Evolutionary conservation across 257 asterid species (phyloP).

Genomic region (Rehmannia glutinosa): DNA sequence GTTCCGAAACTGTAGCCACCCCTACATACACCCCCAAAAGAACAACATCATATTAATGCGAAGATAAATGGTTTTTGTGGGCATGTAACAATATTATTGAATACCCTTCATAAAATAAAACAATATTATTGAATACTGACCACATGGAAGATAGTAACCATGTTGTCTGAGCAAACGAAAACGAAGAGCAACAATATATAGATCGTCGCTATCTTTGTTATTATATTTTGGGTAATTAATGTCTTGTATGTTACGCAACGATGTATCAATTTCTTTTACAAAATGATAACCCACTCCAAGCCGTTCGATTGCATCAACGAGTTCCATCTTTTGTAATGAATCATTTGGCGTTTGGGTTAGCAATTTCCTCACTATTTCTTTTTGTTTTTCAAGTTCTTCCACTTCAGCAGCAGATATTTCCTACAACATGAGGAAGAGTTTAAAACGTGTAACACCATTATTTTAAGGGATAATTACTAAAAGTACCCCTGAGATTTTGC

Average conservation of each 20-base stretch:
- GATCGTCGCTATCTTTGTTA: background rate
- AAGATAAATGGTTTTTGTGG: too few species aligned
- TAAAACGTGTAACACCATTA: too few species aligned
- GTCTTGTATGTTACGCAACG: background rate
- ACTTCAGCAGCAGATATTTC: background rate
- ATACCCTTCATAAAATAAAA: background rate
- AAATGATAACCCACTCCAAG: conserved; percentile 29
- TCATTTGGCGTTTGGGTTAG: too few species aligned
- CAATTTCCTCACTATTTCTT: too few species aligned
- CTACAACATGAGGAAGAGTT: background rate
- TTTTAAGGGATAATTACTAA: too few species aligned
- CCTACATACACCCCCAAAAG: too few species aligned
- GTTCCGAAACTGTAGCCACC: too few species aligned
- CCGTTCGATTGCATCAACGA: conserved; percentile 28
- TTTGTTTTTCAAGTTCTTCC: background rate
- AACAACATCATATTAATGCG: too few species aligned
- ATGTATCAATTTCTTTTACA: conserved; percentile 1
- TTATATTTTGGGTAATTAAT: too few species aligned
- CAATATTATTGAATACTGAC: background rate
- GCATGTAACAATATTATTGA: too few species aligned
- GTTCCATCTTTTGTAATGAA: background rate
- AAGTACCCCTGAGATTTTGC: too few species aligned
- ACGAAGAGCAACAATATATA: conserved; percentile 24
- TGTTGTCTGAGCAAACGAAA: too few species aligned
- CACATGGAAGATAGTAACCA: conserved; percentile 23